Conservation (phyloP, 306 rosid species). For the Quercus robur region DNA sequence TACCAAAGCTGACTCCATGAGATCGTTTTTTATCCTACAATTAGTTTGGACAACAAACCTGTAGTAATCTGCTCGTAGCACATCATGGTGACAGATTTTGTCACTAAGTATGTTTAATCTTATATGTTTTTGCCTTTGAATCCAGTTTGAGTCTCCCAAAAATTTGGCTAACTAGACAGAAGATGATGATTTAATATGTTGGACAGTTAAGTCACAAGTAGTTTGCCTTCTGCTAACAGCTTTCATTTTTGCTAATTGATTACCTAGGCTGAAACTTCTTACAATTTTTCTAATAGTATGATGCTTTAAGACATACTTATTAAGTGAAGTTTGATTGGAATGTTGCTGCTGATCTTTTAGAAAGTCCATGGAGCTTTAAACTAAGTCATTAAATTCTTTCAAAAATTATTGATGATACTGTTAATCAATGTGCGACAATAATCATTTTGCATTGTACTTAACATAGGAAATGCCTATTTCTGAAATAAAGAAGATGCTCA, state of each 20-base stretch:
- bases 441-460: neutral
- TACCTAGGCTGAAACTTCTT: neutral
- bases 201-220: neutral
- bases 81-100: neutral
- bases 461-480: neutral
- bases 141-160: neutral
- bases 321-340: neutral
- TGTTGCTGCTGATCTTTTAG: neutral
- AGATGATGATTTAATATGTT: neutral
- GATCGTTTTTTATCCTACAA: neutral
- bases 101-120: neutral
- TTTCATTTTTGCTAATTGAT: neutral
- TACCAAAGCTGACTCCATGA: constrained; percentile 8
- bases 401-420: neutral
- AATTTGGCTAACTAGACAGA: neutral
- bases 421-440: neutral
- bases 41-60: neutral
- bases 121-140: neutral
- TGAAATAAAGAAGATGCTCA: neutral
- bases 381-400: neutral
- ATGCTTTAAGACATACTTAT: neutral
- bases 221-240: neutral
- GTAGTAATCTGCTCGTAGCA: neutral
- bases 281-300: neutral
- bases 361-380: neutral